A percentile compares a stretch with the other conserved stretches of the same genome.
phyloP scores from a whole-genome alignment of 306 rosid species.

The Delonix regia region DNA sequence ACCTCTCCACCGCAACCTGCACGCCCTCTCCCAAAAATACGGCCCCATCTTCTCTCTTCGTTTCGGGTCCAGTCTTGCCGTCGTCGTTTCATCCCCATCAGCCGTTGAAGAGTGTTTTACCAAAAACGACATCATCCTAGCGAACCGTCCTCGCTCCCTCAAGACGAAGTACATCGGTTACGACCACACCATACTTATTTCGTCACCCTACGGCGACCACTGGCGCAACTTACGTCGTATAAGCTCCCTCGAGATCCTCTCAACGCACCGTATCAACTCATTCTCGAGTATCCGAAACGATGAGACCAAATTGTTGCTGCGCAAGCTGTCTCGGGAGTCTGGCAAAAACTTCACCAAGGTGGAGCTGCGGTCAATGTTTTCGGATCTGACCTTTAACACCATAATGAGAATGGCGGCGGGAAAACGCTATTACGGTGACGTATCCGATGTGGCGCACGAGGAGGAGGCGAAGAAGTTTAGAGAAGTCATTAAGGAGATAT shows the following conservation, averaged over 20 bases:
- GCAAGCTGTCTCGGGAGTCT: slow-evolving; percentile 33
- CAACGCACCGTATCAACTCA: slow-evolving; percentile 51
- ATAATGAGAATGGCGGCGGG: slow-evolving; percentile 74
- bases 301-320: slow-evolving; percentile 46
- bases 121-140: slow-evolving; percentile 62
- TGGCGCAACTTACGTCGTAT: slow-evolving; percentile 90
- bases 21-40: slow-evolving; percentile 44
- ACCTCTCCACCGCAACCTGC: slow-evolving; percentile 45
- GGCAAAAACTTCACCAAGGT: slow-evolving; percentile 33
- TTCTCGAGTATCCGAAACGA: slow-evolving; percentile 45
- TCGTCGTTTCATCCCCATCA: slow-evolving; percentile 55
- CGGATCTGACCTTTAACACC: slow-evolving; percentile 60
- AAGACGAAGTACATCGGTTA: slow-evolving; percentile 49
- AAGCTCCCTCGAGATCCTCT: slow-evolving; percentile 59
- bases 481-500: slow-evolving; percentile 38
- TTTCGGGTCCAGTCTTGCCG: slow-evolving; percentile 36
- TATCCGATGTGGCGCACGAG: slow-evolving; percentile 31
- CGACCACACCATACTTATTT: slow-evolving; percentile 39
- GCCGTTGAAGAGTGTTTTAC: slow-evolving; percentile 70
- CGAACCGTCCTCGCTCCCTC: slow-evolving; percentile 45
- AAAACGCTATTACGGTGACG: slow-evolving; percentile 61
- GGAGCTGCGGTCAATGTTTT: slow-evolving; percentile 40
- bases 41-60: slow-evolving; percentile 47
- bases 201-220: slow-evolving; percentile 65
- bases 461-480: slow-evolving; percentile 54